These are phyloP conservation scores for Alternaria infectoria DNA, from an alignment of 2,329 filamentous ascomycete species.

Conservation along the genomic window DNA sequence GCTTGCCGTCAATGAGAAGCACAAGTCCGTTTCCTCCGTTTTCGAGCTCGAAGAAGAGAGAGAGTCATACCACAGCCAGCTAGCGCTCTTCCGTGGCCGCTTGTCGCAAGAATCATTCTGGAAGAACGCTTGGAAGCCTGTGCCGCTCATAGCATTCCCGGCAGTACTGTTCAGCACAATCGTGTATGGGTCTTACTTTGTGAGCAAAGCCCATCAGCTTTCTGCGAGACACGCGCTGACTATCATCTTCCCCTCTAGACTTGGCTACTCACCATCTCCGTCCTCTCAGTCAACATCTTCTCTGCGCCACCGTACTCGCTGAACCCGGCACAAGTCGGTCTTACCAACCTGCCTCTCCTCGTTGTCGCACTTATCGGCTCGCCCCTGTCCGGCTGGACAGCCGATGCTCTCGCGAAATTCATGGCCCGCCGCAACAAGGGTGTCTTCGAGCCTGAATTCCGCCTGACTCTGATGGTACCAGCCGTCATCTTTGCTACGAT, in stretches of 20 bases:
- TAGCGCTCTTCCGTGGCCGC: constrained; percentile 39
- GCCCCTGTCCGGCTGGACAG: constrained; percentile 71
- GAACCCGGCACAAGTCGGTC: constrained; percentile 80
- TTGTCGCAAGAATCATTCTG: constrained; percentile 40
- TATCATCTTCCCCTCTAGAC: neutral
- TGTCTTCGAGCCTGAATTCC: constrained; percentile 90
- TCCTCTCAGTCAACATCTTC: constrained; percentile 87
- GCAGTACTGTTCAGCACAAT: constrained; percentile 82
- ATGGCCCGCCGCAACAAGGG: constrained; percentile 80
- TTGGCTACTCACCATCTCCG: constrained; percentile 89
- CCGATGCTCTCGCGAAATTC: constrained; percentile 73
- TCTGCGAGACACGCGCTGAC: neutral
- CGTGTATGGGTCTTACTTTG: constrained; percentile 83
- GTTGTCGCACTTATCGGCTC: constrained; percentile 81
- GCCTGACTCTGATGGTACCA: constrained; percentile 52
- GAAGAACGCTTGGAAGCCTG: constrained; percentile 58
- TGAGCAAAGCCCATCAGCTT: neutral
- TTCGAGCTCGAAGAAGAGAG: constrained; percentile 24
- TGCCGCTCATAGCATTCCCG: constrained; percentile 83
- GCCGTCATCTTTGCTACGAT: constrained; percentile 43
- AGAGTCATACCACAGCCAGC: constrained; percentile 30
- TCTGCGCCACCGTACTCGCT: constrained; percentile 81
- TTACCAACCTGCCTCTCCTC: constrained; percentile 78
- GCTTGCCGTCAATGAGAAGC: constrained; percentile 30
- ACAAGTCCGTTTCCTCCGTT: constrained; percentile 25